These are phyloP conservation scores for Polyporus tsugae DNA, from an alignment of 1,284 basidiomycete genomes.

Conservation along the genomic window DNA sequence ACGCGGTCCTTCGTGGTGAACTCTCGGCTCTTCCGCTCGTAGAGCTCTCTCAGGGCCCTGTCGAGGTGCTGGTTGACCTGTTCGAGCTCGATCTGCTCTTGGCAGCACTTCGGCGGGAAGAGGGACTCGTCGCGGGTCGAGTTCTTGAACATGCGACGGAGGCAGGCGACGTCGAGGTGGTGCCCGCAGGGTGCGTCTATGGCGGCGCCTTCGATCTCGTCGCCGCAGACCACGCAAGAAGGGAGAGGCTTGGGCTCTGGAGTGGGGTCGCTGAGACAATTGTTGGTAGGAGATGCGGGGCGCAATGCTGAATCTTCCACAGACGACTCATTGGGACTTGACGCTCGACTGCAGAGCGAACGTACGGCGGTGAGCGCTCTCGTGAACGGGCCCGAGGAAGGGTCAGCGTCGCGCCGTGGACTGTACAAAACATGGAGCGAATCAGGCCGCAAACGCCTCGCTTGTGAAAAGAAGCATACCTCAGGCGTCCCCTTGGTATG, in stretches of 20 bases:
- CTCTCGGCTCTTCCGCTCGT: slow-evolving; percentile 22
- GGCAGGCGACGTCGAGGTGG: slow-evolving; percentile 27
- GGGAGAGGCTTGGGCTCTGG: background rate
- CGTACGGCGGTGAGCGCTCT: background rate
- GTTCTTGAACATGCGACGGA: slow-evolving; percentile 31
- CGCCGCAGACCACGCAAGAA: slow-evolving; percentile 27
- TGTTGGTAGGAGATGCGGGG: background rate
- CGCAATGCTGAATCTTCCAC: background rate
- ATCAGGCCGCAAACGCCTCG: background rate
- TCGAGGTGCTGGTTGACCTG: slow-evolving; percentile 22
- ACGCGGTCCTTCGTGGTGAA: slow-evolving; percentile 29
- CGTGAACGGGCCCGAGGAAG: background rate
- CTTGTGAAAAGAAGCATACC: background rate
- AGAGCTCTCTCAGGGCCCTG: slow-evolving; percentile 6
- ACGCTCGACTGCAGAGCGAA: background rate
- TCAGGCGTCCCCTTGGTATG: background rate
- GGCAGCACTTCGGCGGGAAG: slow-evolving; percentile 36
- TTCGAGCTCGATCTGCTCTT: slow-evolving; percentile 21
- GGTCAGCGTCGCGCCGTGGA: background rate
- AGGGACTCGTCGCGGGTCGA: slow-evolving; percentile 31
- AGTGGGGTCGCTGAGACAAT: background rate
- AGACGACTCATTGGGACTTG: background rate
- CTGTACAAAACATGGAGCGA: background rate
- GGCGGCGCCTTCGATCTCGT: slow-evolving; percentile 18
- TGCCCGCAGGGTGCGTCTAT: slow-evolving; percentile 30